Conservation (phyloP, 2,329 filamentous ascomycete genomes). For the Aspergillus fijiensis region DNA sequence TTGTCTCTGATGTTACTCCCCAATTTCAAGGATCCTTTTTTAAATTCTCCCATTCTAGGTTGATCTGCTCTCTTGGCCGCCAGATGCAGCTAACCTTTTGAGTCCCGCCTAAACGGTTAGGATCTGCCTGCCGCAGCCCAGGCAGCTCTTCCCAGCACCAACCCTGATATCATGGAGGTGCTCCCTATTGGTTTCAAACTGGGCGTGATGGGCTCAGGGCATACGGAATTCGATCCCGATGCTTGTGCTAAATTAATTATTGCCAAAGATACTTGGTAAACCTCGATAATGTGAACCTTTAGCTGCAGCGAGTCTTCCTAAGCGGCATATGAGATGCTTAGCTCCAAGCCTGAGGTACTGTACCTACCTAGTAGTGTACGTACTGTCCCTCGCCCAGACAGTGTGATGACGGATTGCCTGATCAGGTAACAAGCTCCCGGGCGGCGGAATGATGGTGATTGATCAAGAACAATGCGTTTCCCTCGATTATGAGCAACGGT, state of each 20-base stretch:
- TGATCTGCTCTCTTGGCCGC: neutral
- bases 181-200: neutral
- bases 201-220: neutral
- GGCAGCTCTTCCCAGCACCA: neutral
- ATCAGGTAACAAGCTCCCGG: too few relatives aligned
- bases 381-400: too few relatives aligned
- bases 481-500: neutral
- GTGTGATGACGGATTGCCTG: too few relatives aligned
- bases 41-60: neutral
- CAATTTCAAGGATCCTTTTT: neutral
- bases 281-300: neutral
- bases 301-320: neutral
- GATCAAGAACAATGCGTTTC: neutral
- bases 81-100: slow-evolving; percentile 10
- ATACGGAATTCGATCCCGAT: neutral
- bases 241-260: neutral
- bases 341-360: too few relatives aligned
- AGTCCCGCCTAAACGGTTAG: slow-evolving; percentile 16
- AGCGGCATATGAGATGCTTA: too few relatives aligned
- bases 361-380: too few relatives aligned
- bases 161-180: neutral
- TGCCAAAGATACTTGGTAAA: neutral
- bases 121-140: slow-evolving; percentile 15
- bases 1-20: neutral
- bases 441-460: too few relatives aligned